Evolutionary conservation across 768 basidiomycete species (phyloP).

Genomic region (Neoboletus brunneissimus): DNA sequence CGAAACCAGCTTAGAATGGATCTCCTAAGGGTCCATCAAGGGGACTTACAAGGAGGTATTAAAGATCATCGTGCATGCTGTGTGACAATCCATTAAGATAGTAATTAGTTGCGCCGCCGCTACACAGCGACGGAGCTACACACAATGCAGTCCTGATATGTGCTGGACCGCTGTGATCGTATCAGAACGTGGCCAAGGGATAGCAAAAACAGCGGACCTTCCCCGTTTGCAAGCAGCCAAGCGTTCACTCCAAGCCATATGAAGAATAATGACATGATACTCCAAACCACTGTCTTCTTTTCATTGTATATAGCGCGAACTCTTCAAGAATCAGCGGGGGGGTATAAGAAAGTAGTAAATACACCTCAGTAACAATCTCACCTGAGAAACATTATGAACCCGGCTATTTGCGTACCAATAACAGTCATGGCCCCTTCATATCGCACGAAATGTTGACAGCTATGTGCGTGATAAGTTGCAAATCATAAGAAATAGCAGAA

Average conservation of each 20-base stretch:
- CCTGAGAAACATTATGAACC: slow-evolving; percentile 46
- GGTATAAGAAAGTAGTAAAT: neutral
- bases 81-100: neutral
- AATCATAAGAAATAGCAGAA: neutral
- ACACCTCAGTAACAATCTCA: slow-evolving; percentile 14
- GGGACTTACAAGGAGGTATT: slow-evolving; percentile 20
- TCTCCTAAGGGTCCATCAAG: neutral
- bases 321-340: slow-evolving; percentile 4
- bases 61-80: slow-evolving; percentile 45
- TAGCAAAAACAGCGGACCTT: slow-evolving; percentile 39
- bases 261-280: slow-evolving; percentile 33
- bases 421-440: slow-evolving; percentile 49
- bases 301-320: slow-evolving; percentile 16
- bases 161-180: slow-evolving; percentile 14
- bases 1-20: neutral
- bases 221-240: slow-evolving; percentile 51
- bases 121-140: neutral
- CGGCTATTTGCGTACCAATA: slow-evolving; percentile 38
- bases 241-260: slow-evolving; percentile 47
- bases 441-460: slow-evolving; percentile 46
- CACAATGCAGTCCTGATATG: slow-evolving; percentile 4
- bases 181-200: neutral
- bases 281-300: slow-evolving; percentile 7
- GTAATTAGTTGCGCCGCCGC: slow-evolving; percentile 33
- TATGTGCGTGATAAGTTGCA: slow-evolving; percentile 13